Evolutionary conservation across 495 filamentous ascomycete species (phyloP).

Genomic region (Penicillium fimorum): DNA sequence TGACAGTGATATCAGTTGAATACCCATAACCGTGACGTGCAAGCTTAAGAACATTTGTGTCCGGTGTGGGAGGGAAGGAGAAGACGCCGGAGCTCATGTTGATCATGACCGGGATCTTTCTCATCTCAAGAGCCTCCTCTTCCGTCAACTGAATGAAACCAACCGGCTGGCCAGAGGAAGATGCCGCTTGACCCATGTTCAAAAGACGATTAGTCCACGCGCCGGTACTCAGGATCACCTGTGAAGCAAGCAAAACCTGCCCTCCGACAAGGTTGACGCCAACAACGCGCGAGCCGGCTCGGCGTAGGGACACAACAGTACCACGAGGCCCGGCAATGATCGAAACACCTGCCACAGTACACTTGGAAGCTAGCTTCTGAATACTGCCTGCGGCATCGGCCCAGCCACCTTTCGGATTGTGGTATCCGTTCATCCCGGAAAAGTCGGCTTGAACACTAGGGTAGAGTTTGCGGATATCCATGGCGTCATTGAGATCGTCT

Average conservation of each 20-base stretch:
- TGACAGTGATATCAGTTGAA: slow-evolving; percentile 38
- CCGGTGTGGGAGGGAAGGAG: slow-evolving; percentile 61
- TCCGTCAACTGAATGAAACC: slow-evolving; percentile 23
- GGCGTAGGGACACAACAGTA: slow-evolving; percentile 16
- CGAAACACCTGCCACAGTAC: slow-evolving; percentile 21
- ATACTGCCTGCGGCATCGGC: slow-evolving; percentile 67
- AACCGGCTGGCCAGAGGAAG: slow-evolving; percentile 50
- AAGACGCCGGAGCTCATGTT: slow-evolving; percentile 73
- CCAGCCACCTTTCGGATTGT: slow-evolving; percentile 68
- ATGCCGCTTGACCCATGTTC: slow-evolving; percentile 62
- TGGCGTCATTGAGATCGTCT: slow-evolving; percentile 10
- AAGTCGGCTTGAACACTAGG: slow-evolving; percentile 5
- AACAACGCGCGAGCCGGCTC: slow-evolving; percentile 8
- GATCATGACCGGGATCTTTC: slow-evolving; percentile 41
- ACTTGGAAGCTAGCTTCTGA: slow-evolving; percentile 46
- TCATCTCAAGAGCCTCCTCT: slow-evolving; percentile 17
- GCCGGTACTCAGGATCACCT: slow-evolving; percentile 47
- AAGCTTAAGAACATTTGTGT: slow-evolving; percentile 63
- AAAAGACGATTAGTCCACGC: slow-evolving; percentile 72
- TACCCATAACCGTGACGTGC: slow-evolving; percentile 76
- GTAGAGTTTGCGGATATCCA: slow-evolving; percentile 10
- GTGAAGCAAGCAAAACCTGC: slow-evolving; percentile 64
- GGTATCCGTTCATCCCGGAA: slow-evolving; percentile 47
- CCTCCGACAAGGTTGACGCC: slow-evolving; percentile 34
- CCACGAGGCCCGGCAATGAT: slow-evolving; percentile 21